phyloP scores from a whole-genome alignment of 176 grass and related monocot species.

The Phyllostachys edulis region DNA sequence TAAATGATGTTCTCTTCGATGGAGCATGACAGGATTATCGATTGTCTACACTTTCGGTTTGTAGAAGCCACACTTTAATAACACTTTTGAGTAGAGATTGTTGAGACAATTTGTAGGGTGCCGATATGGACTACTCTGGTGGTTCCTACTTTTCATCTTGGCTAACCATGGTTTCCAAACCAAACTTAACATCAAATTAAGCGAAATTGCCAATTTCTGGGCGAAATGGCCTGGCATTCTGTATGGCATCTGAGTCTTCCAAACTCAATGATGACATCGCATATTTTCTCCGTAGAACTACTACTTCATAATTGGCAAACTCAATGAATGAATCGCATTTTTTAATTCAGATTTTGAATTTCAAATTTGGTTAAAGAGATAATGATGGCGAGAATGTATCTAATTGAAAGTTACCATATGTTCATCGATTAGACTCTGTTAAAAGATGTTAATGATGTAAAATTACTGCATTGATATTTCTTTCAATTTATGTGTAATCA shows the following conservation, averaged over 20 bases:
- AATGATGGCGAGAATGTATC: background rate
- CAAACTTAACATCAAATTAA: background rate
- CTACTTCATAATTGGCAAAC: conserved; percentile 2
- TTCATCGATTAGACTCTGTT: background rate
- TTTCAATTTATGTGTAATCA: conserved; percentile 82
- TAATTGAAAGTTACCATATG: background rate
- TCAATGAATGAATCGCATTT: background rate
- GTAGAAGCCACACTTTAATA: too few relatives aligned
- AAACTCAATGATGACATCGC: background rate
- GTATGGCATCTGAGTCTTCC: background rate
- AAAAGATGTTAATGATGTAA: conserved; percentile 26
- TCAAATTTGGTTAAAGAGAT: background rate
- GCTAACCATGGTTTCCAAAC: background rate
- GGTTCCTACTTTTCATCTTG: too few relatives aligned
- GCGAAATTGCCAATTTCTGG: background rate
- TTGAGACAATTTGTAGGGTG: too few relatives aligned
- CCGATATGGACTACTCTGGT: too few relatives aligned
- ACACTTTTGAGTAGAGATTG: too few relatives aligned
- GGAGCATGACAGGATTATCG: too few relatives aligned
- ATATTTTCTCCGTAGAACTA: background rate
- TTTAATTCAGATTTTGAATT: background rate
- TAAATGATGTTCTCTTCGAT: too few relatives aligned
- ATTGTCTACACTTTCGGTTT: too few relatives aligned
- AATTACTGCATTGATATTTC: conserved; percentile 90
- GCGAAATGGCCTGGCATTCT: background rate